A percentile compares a stretch with the other conserved stretches of the same genome.
These are phyloP conservation scores for Aspergillus awamori DNA, from an alignment of 2,329 filamentous ascomycete species.

Conservation along the genomic window DNA sequence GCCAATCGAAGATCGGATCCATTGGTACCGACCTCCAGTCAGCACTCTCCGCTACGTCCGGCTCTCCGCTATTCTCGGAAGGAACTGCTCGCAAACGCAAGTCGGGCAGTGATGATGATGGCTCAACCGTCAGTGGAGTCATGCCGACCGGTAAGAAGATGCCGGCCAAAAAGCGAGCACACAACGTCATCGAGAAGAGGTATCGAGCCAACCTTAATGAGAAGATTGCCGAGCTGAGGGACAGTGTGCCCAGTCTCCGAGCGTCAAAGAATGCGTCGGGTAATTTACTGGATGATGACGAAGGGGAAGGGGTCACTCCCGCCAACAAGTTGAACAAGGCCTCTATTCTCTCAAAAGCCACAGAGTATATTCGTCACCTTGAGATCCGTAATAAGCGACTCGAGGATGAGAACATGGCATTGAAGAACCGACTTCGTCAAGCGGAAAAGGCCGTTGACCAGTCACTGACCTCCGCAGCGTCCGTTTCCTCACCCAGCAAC, in stretches of 20 bases:
- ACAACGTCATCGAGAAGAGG: slow-evolving; percentile 98
- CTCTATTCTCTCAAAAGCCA: slow-evolving; percentile 93
- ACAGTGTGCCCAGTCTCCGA: slow-evolving; percentile 87
- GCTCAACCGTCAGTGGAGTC: slow-evolving; percentile 33
- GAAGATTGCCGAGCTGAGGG: slow-evolving; percentile 88
- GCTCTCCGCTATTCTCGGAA: slow-evolving; percentile 31
- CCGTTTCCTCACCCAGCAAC: slow-evolving; percentile 46
- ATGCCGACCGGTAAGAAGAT: slow-evolving; percentile 52
- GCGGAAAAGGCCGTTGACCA: slow-evolving; percentile 64
- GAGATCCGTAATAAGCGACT: slow-evolving; percentile 87
- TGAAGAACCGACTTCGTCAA: slow-evolving; percentile 80
- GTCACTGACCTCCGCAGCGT: slow-evolving; percentile 39
- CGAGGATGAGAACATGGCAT: slow-evolving; percentile 75
- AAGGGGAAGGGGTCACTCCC: slow-evolving; percentile 77
- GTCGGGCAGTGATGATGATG: slow-evolving; percentile 59
- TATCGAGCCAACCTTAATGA: slow-evolving; percentile 97
- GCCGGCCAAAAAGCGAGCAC: slow-evolving; percentile 85
- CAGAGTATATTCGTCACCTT: slow-evolving; percentile 91
- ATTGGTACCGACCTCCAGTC: slow-evolving; percentile 16
- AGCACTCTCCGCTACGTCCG: slow-evolving; percentile 22
- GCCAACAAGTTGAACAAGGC: slow-evolving; percentile 97
- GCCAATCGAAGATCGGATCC: slow-evolving; percentile 10
- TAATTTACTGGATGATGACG: slow-evolving; percentile 65
- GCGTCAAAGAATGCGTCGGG: slow-evolving; percentile 64
- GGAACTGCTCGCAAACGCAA: slow-evolving; percentile 66